Evolutionary conservation across 495 filamentous ascomycete genomes (phyloP), one percentile per base, ranked within the genome.

Genomic region (Parmelia sp.): DNA sequence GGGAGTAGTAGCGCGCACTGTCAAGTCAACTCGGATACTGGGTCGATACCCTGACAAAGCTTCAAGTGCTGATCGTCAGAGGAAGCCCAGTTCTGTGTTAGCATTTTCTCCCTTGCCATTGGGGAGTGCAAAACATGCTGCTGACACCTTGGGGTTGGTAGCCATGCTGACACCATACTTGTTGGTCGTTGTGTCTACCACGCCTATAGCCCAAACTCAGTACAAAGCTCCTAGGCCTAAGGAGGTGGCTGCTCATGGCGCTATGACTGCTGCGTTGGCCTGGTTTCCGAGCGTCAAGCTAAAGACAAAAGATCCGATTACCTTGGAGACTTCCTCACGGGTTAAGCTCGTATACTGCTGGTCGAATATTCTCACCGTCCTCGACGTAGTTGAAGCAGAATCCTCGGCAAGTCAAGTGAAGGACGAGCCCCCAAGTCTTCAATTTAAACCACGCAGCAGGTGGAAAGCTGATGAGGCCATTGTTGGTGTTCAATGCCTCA

Each of bases 271-370:
- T 21, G 95, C 92, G 66, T 74, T 99, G 61, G 91, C 94, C 23
- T 99, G 94, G 94, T 99, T 97, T 74, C 94, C 94, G 7, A 90
- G 91, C 5, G 94, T 97, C 59, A 94, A 89, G 69, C 76, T 97
- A 45, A 98, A 97, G 74, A 83, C 85, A 31, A 82, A 84, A 47
- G 86, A 89, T 57, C 73, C 72, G 36, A 74, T 77, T 39, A 74
- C 71, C 1, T 79, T 78, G 3, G 77, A 80, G 53, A 77, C 77
- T 2, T 71, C 76, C 40, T 91, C 89, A 21, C 85, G 85, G 70
- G 86, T 88, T 53, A 97, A 97, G 72, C 80, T 99, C n/a, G 92
- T 90, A 3, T 99, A 97, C 74, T 96, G 91, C 71, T 99, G 94
- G 95, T 97, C 92, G 15, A 96, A 96, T 70, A 84, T 97, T 36